Evolutionary conservation across 2,329 filamentous ascomycete species (phyloP).

Genomic region (Cercospora sp.): DNA sequence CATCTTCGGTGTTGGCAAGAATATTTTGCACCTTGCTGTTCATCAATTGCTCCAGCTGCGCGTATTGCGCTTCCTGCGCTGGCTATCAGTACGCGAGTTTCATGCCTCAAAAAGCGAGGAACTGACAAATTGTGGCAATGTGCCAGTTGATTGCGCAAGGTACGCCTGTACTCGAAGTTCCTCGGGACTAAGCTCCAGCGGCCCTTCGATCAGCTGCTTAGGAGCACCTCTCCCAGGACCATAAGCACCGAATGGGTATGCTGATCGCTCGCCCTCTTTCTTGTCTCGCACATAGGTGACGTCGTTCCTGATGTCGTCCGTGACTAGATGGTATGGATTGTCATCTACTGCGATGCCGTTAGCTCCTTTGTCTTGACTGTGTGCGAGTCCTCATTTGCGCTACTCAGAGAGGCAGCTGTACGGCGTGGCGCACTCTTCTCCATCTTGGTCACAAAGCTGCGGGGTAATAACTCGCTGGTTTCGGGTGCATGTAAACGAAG

Average conservation of each 20-base stretch:
- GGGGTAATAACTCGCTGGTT: neutral
- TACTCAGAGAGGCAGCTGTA: neutral
- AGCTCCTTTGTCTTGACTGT: neutral
- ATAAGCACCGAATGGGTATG: conserved; percentile 87
- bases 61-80: conserved; percentile 4
- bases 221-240: conserved; percentile 75
- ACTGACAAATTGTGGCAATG: conserved; percentile 50
- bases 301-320: conserved; percentile 54
- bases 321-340: neutral
- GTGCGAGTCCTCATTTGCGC: neutral
- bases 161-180: conserved; percentile 78
- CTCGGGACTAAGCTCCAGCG: conserved; percentile 83
- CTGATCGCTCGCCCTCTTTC: conserved; percentile 71
- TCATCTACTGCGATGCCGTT: conserved; percentile 3
- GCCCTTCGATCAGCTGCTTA: conserved; percentile 79
- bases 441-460: neutral
- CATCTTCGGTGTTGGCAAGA: conserved; percentile 10
- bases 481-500: neutral
- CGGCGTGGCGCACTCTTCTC: neutral
- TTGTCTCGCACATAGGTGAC: conserved; percentile 41
- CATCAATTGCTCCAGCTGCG: conserved; percentile 8
- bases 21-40: conserved; percentile 11
- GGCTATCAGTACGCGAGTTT: neutral
- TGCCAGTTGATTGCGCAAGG: conserved; percentile 54
- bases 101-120: neutral